Base-by-base conservation (phyloP, 2,329 filamentous ascomycete species). In the Penicillium sumatraense region DNA sequence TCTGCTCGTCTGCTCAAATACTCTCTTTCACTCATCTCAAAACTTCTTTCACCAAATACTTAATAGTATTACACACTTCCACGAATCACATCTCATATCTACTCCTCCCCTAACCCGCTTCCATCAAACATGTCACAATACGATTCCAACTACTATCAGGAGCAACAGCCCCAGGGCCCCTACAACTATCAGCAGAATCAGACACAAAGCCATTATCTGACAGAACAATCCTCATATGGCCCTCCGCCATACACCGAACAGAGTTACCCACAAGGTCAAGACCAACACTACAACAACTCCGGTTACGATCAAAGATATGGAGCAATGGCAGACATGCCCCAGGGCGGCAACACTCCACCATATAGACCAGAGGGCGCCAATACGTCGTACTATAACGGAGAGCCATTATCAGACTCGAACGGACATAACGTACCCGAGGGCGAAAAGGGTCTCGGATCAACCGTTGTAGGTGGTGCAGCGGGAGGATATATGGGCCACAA, bases 401-500 rank as follows among this genome's bases (percentile, higher is more conserved):
- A 45, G 26, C 41, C 23, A 29, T 2, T 29, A 14, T 18, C 23
- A 45, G 21, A 29, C n/a, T 24, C 13, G 8, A 45, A 45, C 8
- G 26, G 29, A 10, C 23, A 3, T 5, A 45, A 45, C 18, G 41
- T 6, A 5, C 59, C 51, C 2, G 53, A 64, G 18, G 62, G 57
- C 0, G 61, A 65, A 1, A 60, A 29, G 38, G 62, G 62, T 18
- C 56, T 65, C 9, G 62, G 61, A 13, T 63, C 61, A 9, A 62
- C 61, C 3, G 29, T 65, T 20, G 33, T 60, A 14, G 62, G 62
- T 20, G 59, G 62, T n/a, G 61, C 59, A 9, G 59, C 57, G 23
- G 62, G 62, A 16, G 62, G 61, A 3, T 65, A 56, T n/a, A 44
- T 59, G 41, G 62, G 62, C 13, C 56, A 63, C 13, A 63, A 65